Percentiles rank a stretch among this genome's conserved stretches.
Conservation (phyloP, 371 early-diverging fungal genomes). For the Mortierella sp. region DNA sequence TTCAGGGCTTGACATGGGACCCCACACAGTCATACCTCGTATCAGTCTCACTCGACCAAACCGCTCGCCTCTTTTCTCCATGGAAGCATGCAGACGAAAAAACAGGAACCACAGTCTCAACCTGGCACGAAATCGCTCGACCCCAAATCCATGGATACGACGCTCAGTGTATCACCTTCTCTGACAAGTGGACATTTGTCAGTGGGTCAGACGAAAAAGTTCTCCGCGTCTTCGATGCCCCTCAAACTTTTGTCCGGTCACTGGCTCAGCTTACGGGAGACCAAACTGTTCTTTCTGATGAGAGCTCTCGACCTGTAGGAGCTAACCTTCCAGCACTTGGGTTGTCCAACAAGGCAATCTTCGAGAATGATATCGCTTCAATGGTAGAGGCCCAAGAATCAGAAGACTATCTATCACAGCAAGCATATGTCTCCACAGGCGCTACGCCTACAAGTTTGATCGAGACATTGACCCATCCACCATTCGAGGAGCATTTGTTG, state of each 20-base stretch:
- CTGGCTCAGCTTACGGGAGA: slow-evolving; percentile 69
- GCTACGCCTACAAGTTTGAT: slow-evolving; percentile 66
- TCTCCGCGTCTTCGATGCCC: slow-evolving; percentile 92
- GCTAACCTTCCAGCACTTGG: slow-evolving; percentile 94
- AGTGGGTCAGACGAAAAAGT: slow-evolving; percentile 97
- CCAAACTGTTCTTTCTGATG: slow-evolving; percentile 56
- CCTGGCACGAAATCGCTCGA: slow-evolving; percentile 96
- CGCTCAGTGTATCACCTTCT: slow-evolving; percentile 86
- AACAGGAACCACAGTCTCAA: slow-evolving; percentile 41
- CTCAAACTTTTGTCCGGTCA: slow-evolving; percentile 80
- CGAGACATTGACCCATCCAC: slow-evolving; percentile 76
- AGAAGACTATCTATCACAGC: slow-evolving; percentile 62
- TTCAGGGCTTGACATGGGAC: slow-evolving; percentile 88
- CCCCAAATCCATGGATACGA: slow-evolving; percentile 98
- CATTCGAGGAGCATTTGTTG: slow-evolving; percentile 89
- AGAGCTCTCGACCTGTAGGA: slow-evolving; percentile 76
- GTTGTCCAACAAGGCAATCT: slow-evolving; percentile 95
- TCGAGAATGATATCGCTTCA: slow-evolving; percentile 63
- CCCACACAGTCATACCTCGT: slow-evolving; percentile 81
- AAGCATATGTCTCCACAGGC: slow-evolving; percentile 65
- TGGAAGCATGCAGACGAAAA: slow-evolving; percentile 63
- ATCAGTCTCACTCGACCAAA: slow-evolving; percentile 89
- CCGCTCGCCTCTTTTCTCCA: slow-evolving; percentile 85
- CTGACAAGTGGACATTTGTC: slow-evolving; percentile 81
- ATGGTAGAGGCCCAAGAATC: slow-evolving; percentile 63